phyloP scores from a whole-genome alignment of 352 stramenopile species.

The Pythium phragmitis region DNA sequence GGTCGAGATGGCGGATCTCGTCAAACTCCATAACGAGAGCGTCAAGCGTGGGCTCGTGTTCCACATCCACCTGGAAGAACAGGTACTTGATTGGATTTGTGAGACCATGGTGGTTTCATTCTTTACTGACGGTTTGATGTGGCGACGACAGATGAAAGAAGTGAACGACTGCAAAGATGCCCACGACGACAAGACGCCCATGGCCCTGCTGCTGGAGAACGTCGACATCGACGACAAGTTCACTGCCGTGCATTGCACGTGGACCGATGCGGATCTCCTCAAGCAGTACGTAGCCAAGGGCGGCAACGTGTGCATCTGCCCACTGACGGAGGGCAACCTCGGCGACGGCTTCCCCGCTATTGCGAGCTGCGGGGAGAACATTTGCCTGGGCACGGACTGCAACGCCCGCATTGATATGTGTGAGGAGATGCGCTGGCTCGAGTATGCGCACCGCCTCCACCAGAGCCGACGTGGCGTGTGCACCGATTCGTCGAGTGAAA shows the following conservation, averaged over 20 bases:
- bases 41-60: constrained; percentile 41
- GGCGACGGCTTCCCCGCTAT: constrained; percentile 71
- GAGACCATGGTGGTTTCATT: not conserved
- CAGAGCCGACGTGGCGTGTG: constrained; percentile 66
- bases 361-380: constrained; percentile 57
- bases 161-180: constrained; percentile 72
- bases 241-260: constrained; percentile 76
- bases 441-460: constrained; percentile 70
- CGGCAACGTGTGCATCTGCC: constrained; percentile 76
- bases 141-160: constrained; percentile 46
- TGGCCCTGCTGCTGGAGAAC: constrained; percentile 65
- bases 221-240: constrained; percentile 71
- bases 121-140: not conserved
- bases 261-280: constrained; percentile 56
- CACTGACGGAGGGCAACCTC: constrained; percentile 71
- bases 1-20: constrained; percentile 55
- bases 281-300: constrained; percentile 56
- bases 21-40: constrained; percentile 66
- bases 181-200: constrained; percentile 53
- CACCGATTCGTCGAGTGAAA: constrained; percentile 50
- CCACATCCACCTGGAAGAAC: constrained; percentile 23
- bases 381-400: constrained; percentile 76
- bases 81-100: constrained; percentile 1
- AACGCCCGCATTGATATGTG: constrained; percentile 83
- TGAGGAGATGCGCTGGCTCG: constrained; percentile 81